Conservation (phyloP, 1,284 basidiomycete species). For the Neolentinus lepideus region DNA sequence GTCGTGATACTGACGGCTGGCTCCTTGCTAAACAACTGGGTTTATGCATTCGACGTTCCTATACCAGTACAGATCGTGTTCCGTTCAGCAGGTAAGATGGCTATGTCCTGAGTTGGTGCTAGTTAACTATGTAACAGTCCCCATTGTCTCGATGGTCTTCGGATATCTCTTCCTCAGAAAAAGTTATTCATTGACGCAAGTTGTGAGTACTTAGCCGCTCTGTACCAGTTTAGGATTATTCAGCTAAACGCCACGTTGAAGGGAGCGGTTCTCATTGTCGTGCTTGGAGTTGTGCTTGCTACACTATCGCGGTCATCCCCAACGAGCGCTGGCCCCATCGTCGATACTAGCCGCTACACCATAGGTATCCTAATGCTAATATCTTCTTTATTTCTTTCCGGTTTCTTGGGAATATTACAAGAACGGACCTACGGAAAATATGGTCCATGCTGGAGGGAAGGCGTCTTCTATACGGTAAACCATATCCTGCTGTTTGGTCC, state of each 20-base stretch:
- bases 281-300: constrained; percentile 68
- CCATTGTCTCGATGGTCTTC: constrained; percentile 64
- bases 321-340: constrained; percentile 17
- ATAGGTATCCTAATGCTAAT: constrained; percentile 70
- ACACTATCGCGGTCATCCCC: constrained; percentile 59
- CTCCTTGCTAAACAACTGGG: constrained; percentile 79
- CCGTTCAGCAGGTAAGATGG: constrained; percentile 67
- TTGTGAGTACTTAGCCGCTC: constrained; percentile 35
- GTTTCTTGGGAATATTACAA: constrained; percentile 73
- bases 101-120: constrained; percentile 8
- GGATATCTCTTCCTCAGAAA: constrained; percentile 50
- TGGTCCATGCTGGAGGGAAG: constrained; percentile 80
- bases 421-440: constrained; percentile 72
- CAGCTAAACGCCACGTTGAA: constrained; percentile 22
- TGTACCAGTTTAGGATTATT: constrained; percentile 1
- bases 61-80: constrained; percentile 85
- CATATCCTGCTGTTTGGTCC: neutral
- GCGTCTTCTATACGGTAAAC: constrained; percentile 75
- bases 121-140: constrained; percentile 29
- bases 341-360: constrained; percentile 44
- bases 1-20: constrained; percentile 68
- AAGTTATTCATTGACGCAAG: constrained; percentile 55
- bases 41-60: constrained; percentile 76
- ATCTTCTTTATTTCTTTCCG: constrained; percentile 67
- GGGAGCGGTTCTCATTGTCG: constrained; percentile 68